Evolutionary conservation across 495 filamentous ascomycete species (phyloP).

Genomic region (Annulohypoxylon stygium): DNA sequence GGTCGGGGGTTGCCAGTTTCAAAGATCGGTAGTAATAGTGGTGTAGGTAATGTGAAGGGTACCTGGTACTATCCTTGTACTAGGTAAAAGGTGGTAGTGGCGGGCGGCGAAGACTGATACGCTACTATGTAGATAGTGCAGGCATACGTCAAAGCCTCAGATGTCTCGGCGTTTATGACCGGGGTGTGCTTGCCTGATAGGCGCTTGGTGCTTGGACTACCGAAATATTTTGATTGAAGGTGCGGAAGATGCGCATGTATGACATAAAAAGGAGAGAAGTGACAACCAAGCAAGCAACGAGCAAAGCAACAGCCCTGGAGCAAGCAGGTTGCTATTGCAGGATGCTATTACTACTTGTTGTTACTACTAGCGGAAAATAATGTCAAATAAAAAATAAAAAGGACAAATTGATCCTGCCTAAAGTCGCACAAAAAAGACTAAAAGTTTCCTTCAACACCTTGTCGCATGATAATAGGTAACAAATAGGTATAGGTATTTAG

Average conservation of each 20-base stretch:
- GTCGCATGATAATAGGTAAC: constrained; percentile 16
- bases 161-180: constrained; percentile 34
- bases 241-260: constrained; percentile 22
- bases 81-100: constrained; percentile 20
- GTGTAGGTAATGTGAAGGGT: neutral
- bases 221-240: constrained; percentile 33
- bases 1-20: constrained; percentile 20
- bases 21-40: constrained; percentile 18
- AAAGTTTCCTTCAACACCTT: neutral
- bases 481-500: neutral
- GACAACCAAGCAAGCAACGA: neutral
- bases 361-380: constrained; percentile 1
- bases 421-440: neutral
- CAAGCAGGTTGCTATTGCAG: too few relatives aligned
- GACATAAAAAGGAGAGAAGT: constrained; percentile 31
- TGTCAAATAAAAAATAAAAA: constrained; percentile 2
- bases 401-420: neutral
- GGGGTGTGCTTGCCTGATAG: constrained; percentile 41
- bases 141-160: constrained; percentile 44
- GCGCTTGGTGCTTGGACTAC: constrained; percentile 15
- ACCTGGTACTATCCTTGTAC: too few relatives aligned
- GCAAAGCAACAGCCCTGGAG: neutral
- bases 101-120: constrained; percentile 45
- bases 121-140: constrained; percentile 16
- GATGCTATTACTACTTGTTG: neutral